Conservation (phyloP, 345 rosid genomes). For the Psidium friedrichsthalianum region DNA sequence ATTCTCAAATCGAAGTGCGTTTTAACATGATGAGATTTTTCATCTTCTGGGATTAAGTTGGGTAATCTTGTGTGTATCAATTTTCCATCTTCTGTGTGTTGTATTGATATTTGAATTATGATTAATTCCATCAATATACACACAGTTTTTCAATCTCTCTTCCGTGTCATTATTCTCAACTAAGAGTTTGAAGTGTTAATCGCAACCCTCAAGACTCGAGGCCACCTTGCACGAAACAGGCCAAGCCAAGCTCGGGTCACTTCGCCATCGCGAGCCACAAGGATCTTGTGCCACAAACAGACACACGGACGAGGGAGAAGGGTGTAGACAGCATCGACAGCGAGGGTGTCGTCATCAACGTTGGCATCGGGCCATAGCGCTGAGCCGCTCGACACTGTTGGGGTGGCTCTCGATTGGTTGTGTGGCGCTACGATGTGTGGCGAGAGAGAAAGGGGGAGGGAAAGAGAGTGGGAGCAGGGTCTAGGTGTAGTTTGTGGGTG, state of each 20-base stretch:
- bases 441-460: background rate
- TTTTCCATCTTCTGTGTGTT: too few species aligned
- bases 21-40: too few species aligned
- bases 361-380: background rate
- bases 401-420: background rate
- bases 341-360: background rate
- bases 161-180: too few species aligned
- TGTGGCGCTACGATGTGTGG: background rate
- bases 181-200: background rate
- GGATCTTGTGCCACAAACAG: too few species aligned
- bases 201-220: background rate
- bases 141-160: too few species aligned
- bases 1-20: too few species aligned
- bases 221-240: background rate
- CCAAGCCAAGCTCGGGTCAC: background rate
- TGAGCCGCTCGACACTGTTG: background rate
- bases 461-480: background rate
- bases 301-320: background rate
- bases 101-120: too few species aligned
- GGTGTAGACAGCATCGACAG: background rate
- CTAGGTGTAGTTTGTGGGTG: background rate
- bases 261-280: background rate
- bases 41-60: too few species aligned
- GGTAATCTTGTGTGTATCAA: too few species aligned
- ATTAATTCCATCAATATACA: too few species aligned